Base-by-base conservation (phyloP, 1,284 basidiomycete species). In the Fomitopsis betulina region DNA sequence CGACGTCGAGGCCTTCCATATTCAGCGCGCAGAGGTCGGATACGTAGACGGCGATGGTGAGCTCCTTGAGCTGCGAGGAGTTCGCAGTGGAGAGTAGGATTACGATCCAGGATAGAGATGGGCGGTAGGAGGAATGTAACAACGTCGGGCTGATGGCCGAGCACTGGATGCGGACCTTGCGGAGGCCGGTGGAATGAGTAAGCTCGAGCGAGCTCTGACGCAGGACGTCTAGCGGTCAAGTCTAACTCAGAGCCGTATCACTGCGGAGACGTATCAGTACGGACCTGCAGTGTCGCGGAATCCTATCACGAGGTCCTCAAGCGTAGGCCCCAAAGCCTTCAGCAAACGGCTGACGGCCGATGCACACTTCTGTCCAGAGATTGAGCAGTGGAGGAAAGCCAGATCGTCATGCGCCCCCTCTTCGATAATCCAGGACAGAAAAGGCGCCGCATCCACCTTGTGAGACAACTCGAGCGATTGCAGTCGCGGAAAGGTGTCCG, bases 101-200 rank as follows among this genome's bases (percentile, higher is more conserved):
- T 25, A 67, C 54, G 42, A 67, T 64, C 67, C 67, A 69, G n/a
- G 67, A 69, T 30, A 69, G 59, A 5, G 67, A 69, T 9, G 62
- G 55, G 9, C 37, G 62, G 30, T 60, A 52, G 19, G 60, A 54
- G 10, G 58, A 60, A 8, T 32, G 49, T 35, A 35, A 19, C 21
- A 57, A 37, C 12, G 21, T 38, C 19, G 32, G 47, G 8, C 35
- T 32, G 27, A 47, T 25, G 30, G 53, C 50, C 3, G 62, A 50
- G 55, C 66, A 69, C 17, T 54, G 42, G 10, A 67, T 59, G 25
- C 55, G 58, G 19, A 69, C 60, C 8, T 51, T 57, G 15, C 56
- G 60, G 9, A 69, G 54, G 0, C 63, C 60, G 2, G 62, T 62
- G 35, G 56, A 60, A 1, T 59, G 52, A 8, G 61, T 43, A 7